Conservation (phyloP, 1,284 basidiomycete species). For the Irpex sp. region DNA sequence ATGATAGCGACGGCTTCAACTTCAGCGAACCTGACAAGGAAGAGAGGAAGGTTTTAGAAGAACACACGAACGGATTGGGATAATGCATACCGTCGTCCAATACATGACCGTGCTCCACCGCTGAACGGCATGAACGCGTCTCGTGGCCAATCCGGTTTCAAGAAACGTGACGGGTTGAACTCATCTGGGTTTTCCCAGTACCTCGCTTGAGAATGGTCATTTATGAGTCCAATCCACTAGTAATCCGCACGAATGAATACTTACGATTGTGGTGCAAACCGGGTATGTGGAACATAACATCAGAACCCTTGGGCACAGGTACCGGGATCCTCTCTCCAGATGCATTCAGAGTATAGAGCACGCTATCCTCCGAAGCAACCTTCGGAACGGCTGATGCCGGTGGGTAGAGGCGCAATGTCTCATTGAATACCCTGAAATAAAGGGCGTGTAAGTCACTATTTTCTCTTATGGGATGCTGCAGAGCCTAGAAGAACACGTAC, state of each 20-base stretch:
- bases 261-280: conserved; percentile 33
- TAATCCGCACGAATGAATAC: too few species aligned
- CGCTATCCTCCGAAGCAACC: conserved; percentile 40
- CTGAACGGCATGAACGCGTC: conserved; percentile 40
- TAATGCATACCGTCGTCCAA: conserved; percentile 36
- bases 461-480: too few species aligned
- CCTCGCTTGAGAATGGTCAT: conserved; percentile 23
- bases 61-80: too few species aligned
- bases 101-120: conserved; percentile 32
- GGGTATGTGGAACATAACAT: conserved; percentile 34
- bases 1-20: conserved; percentile 19
- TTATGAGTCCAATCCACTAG: too few species aligned
- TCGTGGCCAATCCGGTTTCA: conserved; percentile 31
- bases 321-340: conserved; percentile 36
- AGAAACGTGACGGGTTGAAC: conserved; percentile 38
- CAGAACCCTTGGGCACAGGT: conserved; percentile 41
- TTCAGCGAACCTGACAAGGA: conserved; percentile 26
- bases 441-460: neutral
- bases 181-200: conserved; percentile 37
- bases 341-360: conserved; percentile 31
- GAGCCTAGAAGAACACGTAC: neutral
- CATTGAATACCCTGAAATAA: conserved; percentile 45
- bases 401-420: conserved; percentile 57
- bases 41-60: too few species aligned
- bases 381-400: conserved; percentile 50